Evolutionary conservation across 495 filamentous ascomycete species (phyloP), one percentile per base, ranked within the genome.

Genomic region (Lasiosphaeriaceae sp.): DNA sequence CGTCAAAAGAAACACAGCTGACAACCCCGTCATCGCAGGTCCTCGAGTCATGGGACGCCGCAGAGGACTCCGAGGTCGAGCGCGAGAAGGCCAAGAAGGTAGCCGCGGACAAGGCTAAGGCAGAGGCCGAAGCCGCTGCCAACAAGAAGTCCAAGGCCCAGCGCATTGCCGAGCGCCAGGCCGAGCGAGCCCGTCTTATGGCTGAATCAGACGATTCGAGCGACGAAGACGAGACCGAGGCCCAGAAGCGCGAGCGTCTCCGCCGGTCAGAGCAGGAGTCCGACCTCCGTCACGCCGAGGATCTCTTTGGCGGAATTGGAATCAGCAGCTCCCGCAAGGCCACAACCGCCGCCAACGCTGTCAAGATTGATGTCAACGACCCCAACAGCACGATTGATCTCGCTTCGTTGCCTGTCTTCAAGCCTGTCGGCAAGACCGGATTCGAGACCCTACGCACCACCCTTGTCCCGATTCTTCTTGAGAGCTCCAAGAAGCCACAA

Each of bases 51-150:
- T 99, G 95, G 95, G 92, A 96, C 62, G 93, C 90, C 41, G 94
- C 89, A 56, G 94, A 97, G 66, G 95, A 99, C 76, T 95, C 90
- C 50, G 95, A 99, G 66, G 92, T 86, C 51, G 95, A 99, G 77
- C 89, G 90, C 60, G 92, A 96, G 73, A 97, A 96, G 79, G 89
- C 83, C 21, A 90, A 88, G 75, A 89, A 89, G 74, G 90, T 85
- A 16, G 90, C 83, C 9, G 92, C 91, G 65, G 85, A 83, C 58
- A 92, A 90, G 70, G 93, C 91, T 49, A 95, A 93, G 71, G 91
- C 89, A 31, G 89, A 92, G 1, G 89, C 89, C 49, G 90, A 90
- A 67, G 92, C 92, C n/a, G 89, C 89, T 43, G 92, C 92, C 29
- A 89, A 88, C 59, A 94, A 97, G 80, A 97, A 97, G 78, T 82